These are phyloP conservation scores for Mortierella sp. DNA, from an alignment of 371 early-diverging fungal genomes.

Conservation along the genomic window DNA sequence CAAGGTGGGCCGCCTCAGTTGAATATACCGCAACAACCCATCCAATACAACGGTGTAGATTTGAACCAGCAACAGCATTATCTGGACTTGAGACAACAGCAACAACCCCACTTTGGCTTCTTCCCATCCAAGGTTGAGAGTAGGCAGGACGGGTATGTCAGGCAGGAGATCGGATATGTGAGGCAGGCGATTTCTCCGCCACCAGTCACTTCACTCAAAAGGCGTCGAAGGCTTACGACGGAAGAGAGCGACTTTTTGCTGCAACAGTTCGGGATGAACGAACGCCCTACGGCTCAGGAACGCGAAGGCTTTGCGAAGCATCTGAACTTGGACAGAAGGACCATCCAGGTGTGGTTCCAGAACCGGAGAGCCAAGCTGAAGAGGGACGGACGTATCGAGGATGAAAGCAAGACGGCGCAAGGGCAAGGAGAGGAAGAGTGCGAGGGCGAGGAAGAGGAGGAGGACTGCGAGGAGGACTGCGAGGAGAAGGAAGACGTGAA, in stretches of 20 bases:
- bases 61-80: not conserved
- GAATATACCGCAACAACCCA: not conserved
- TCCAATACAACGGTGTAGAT: not conserved
- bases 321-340: conserved; percentile 56
- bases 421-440: not conserved
- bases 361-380: conserved; percentile 77
- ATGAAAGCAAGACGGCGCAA: not conserved
- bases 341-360: conserved; percentile 95
- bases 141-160: not conserved
- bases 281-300: conserved; percentile 39
- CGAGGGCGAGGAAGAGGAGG: not conserved
- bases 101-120: not conserved
- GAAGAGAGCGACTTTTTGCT: conserved; percentile 31
- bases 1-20: not conserved
- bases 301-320: conserved; percentile 44
- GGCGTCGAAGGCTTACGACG: conserved; percentile 28
- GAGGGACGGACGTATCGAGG: conserved; percentile 19
- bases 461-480: not conserved
- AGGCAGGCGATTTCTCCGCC: not conserved
- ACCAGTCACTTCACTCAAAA: conserved; percentile 17
- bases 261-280: conserved; percentile 24
- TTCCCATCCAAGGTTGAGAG: not conserved
- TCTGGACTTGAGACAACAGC: not conserved
- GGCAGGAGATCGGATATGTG: not conserved
- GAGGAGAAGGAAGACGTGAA: not conserved